Evolutionary conservation across 2,329 filamentous ascomycete species (phyloP).

Genomic region (Ophiostoma himal-ulmi): DNA sequence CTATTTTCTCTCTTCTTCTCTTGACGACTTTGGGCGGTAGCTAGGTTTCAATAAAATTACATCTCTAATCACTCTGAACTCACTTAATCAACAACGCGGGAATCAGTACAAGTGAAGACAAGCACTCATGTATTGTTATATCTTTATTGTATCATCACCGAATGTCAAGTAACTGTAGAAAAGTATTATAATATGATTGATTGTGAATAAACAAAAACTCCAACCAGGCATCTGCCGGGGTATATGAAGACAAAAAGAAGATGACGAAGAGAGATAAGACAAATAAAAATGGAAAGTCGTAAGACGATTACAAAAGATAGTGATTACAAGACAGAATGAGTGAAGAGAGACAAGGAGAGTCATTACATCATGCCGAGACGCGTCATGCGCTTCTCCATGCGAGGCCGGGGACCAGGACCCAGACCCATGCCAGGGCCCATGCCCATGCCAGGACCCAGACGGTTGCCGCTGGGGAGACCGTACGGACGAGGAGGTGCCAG

Average conservation of each 20-base stretch:
- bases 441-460: conserved; percentile 29
- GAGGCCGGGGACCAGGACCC: conserved; percentile 33
- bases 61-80: background rate
- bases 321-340: background rate
- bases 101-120: background rate
- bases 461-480: conserved; percentile 33
- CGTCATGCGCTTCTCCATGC: conserved; percentile 59
- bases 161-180: background rate
- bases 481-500: conserved; percentile 27
- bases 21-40: background rate
- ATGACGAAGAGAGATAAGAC: conserved; percentile 48
- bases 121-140: background rate
- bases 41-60: background rate
- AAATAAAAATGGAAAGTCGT: background rate
- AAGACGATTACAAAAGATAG: conserved; percentile 1
- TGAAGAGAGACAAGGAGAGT: conserved; percentile 25
- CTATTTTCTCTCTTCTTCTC: background rate
- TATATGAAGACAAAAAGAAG: background rate
- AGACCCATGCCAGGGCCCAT: background rate
- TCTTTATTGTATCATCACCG: background rate
- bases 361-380: conserved; percentile 54
- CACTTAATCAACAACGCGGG: too few relatives aligned
- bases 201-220: conserved; percentile 9
- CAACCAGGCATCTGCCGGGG: conserved; percentile 12
- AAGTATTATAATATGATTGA: background rate